Base-by-base conservation (phyloP, 495 filamentous ascomycete species). In the Talaromyces ruber region DNA sequence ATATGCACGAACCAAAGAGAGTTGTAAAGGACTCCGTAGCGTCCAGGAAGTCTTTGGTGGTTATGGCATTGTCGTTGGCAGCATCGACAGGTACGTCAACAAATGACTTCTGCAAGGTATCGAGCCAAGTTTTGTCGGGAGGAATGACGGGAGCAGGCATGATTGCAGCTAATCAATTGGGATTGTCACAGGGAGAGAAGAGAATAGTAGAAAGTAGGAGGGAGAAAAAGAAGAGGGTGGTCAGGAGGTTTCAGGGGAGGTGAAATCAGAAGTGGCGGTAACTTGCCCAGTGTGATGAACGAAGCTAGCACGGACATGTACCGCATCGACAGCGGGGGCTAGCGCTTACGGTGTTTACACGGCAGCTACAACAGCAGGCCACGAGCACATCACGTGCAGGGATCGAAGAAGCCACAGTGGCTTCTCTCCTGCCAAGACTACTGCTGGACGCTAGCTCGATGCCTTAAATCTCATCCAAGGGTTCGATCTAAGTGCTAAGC, bases 11-110 rank as follows among this genome's bases (percentile, higher is more conserved):
- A 97, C 92, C 91, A 70, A 98, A 98, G 37, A 98, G 82, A 50
- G 85, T 85, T 53, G 89, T 88, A 66, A 97, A 75, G 26, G 88
- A 84, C 79, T 96, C 91, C 52, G 90, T 84, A 58, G 95, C 95
- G 43, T 95, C 90, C 64, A 98, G 86, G 77, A 97, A 98, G 71
- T 95, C 89, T 66, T 79, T 82, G 28, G 95, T 98, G 8, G 82
- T 71, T 66, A 98, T 87, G 64, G 85, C 87, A 80, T 90, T 86
- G 73, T 85, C 85, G 60, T 91, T 87, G 62, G 74, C 79, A 61
- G 81, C 77, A 65, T 89, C 83, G 64, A 96, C 72, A 11, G 89
- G 86, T 26, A 97, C 94, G 59, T 90, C 84, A 60, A 81, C 80
- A 76, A 98, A 98, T 66, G 87, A 91, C 64, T 79, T 79, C 78